These are phyloP conservation scores for Chlorophyllum brunneum DNA, from an alignment of 768 basidiomycete species.

Conservation along the genomic window DNA sequence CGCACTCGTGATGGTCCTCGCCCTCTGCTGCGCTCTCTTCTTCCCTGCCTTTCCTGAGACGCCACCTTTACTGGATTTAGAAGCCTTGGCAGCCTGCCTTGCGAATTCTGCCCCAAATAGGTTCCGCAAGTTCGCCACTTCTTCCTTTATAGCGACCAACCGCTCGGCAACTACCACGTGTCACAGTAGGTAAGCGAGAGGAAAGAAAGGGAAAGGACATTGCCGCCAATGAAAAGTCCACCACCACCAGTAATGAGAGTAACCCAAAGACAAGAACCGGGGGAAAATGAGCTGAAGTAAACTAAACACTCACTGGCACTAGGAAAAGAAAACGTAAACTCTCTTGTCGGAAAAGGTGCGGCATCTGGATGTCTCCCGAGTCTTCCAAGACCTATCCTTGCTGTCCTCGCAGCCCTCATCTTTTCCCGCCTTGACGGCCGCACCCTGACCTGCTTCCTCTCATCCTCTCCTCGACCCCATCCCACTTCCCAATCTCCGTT, in stretches of 20 bases:
- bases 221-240: not conserved
- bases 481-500: slow-evolving; percentile 13
- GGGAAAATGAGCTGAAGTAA: slow-evolving; percentile 15
- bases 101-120: slow-evolving; percentile 74
- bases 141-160: slow-evolving; percentile 61
- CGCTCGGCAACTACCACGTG: slow-evolving; percentile 62
- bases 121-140: slow-evolving; percentile 59
- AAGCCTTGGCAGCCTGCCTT: slow-evolving; percentile 61
- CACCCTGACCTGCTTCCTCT: slow-evolving; percentile 29
- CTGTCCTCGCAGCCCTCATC: slow-evolving; percentile 42
- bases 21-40: slow-evolving; percentile 34
- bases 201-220: slow-evolving; percentile 14
- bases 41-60: slow-evolving; percentile 28
- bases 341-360: slow-evolving; percentile 43
- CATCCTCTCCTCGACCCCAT: slow-evolving; percentile 12
- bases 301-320: slow-evolving; percentile 66
- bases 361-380: slow-evolving; percentile 37
- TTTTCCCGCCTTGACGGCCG: slow-evolving; percentile 53
- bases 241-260: slow-evolving; percentile 12
- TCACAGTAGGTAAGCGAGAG: slow-evolving; percentile 16
- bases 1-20: slow-evolving; percentile 23
- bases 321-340: slow-evolving; percentile 59
- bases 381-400: slow-evolving; percentile 36
- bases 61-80: slow-evolving; percentile 32
- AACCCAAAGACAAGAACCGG: slow-evolving; percentile 17